phyloP scores from a whole-genome alignment of 805 yeast species.

The Metschnikowia lachancei region DNA sequence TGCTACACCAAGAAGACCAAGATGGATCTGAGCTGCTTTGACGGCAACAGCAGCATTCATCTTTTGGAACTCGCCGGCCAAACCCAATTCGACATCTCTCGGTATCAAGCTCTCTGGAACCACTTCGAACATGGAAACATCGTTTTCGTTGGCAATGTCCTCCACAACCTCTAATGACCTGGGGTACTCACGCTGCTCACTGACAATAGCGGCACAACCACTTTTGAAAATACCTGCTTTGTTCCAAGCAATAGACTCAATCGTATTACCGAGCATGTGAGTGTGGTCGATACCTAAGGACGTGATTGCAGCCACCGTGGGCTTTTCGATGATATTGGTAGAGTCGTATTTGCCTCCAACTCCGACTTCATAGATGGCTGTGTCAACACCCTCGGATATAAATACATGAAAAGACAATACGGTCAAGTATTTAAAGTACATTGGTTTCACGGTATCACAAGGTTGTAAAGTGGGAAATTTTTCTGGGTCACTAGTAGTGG shows the following conservation, averaged over 20 bases:
- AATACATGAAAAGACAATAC: conserved; percentile 88
- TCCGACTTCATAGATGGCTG: conserved; percentile 96
- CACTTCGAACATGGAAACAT: conserved; percentile 43
- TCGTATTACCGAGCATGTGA: conserved; percentile 77
- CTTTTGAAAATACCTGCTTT: conserved; percentile 88
- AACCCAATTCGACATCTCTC: conserved; percentile 54
- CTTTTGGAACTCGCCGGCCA: conserved; percentile 81
- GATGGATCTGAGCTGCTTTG: conserved; percentile 60
- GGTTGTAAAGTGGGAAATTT: conserved; percentile 66
- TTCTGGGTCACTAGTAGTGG: conserved; percentile 51
- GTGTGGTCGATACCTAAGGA: conserved; percentile 92
- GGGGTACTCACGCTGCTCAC: conserved; percentile 50
- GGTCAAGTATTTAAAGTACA: conserved; percentile 89
- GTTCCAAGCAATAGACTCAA: conserved; percentile 92
- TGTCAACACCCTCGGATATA: conserved; percentile 80
- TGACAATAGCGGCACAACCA: conserved; percentile 63
- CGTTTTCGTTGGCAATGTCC: conserved; percentile 67
- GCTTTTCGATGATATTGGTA: conserved; percentile 80
- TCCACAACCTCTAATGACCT: conserved; percentile 55
- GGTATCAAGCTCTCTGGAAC: conserved; percentile 47
- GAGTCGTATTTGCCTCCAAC: conserved; percentile 98
- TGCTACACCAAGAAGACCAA: conserved; percentile 46
- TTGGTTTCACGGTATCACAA: conserved; percentile 74
- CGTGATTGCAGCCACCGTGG: conserved; percentile 82
- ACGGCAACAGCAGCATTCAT: conserved; percentile 87